These are phyloP conservation scores for Sclerotinia minor DNA, from an alignment of 2,329 filamentous ascomycete genomes.

Conservation along the genomic window DNA sequence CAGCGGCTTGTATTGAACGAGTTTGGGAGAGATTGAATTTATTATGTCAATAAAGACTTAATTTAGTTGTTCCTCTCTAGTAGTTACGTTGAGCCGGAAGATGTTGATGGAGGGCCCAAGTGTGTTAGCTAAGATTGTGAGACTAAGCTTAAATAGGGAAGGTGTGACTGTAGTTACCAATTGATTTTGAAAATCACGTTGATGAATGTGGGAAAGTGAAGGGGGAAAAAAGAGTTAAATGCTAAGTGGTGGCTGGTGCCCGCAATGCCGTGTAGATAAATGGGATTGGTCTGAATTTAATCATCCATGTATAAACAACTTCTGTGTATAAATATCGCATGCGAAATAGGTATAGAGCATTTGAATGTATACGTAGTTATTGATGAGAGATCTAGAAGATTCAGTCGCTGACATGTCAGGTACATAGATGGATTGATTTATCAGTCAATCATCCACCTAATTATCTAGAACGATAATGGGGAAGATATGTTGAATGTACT, in stretches of 20 bases:
- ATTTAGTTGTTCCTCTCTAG: slow-evolving; percentile 2
- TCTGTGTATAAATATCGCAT: too few species aligned
- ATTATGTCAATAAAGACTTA: slow-evolving; percentile 7
- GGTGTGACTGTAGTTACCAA: not conserved
- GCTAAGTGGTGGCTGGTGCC: not conserved
- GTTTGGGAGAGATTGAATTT: slow-evolving; percentile 3
- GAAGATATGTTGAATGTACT: not conserved
- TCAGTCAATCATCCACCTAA: too few species aligned
- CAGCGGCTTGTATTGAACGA: not conserved
- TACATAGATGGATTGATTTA: too few species aligned
- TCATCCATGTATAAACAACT: too few species aligned
- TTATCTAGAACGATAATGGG: too few species aligned
- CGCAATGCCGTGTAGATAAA: not conserved
- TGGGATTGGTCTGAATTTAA: not conserved
- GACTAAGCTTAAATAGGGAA: slow-evolving; percentile 11
- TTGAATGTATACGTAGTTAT: too few species aligned
- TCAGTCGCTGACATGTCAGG: too few species aligned
- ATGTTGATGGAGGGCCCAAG: slow-evolving; percentile 15
- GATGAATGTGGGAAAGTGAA: slow-evolving; percentile 8
- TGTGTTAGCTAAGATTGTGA: slow-evolving; percentile 3
- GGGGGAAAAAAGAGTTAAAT: not conserved
- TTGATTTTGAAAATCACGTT: slow-evolving; percentile 13
- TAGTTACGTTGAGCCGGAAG: slow-evolving; percentile 11
- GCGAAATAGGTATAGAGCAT: too few species aligned
- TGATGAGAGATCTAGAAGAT: too few species aligned